Conservation (phyloP, 2,329 filamentous ascomycete genomes). For the Monilinia fructigena region DNA sequence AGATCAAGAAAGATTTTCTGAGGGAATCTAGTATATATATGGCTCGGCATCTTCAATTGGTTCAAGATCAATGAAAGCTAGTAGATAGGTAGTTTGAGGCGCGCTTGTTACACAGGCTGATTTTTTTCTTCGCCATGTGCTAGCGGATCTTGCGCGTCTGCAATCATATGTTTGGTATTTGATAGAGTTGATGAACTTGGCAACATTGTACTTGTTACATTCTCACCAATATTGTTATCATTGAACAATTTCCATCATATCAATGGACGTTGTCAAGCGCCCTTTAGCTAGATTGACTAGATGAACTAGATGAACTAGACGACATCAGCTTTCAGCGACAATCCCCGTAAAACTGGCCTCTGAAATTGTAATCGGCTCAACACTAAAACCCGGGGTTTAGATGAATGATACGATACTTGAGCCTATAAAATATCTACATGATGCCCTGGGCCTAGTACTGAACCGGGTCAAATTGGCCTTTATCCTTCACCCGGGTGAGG, state of each 20-base stretch:
- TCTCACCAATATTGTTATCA: not conserved
- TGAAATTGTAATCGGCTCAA: not conserved
- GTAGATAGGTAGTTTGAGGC: not conserved
- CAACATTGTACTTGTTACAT: constrained; percentile 2
- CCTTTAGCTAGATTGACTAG: not conserved
- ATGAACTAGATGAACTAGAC: constrained; percentile 2
- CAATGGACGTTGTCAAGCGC: constrained; percentile 8
- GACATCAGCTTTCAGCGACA: constrained; percentile 7
- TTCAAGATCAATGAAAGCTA: not conserved
- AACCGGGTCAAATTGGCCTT: not conserved
- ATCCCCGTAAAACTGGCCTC: constrained; percentile 20
- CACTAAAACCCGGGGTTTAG: constrained; percentile 13
- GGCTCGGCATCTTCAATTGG: constrained; percentile 12
- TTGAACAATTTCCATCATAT: not conserved
- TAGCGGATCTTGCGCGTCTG: constrained; percentile 28
- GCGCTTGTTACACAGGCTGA: constrained; percentile 33
- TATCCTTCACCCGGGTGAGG: constrained; percentile 2
- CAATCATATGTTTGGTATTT: constrained; percentile 6
- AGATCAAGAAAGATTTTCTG: constrained; percentile 10
- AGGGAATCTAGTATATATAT: not conserved
- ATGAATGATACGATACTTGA: constrained; percentile 7
- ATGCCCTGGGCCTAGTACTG: not conserved
- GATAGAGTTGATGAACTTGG: not conserved
- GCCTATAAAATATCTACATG: constrained; percentile 4
- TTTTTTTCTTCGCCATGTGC: not conserved